Evolutionary conservation across 805 yeast genomes (phyloP).

Genomic region (Saturnispora dispora): DNA sequence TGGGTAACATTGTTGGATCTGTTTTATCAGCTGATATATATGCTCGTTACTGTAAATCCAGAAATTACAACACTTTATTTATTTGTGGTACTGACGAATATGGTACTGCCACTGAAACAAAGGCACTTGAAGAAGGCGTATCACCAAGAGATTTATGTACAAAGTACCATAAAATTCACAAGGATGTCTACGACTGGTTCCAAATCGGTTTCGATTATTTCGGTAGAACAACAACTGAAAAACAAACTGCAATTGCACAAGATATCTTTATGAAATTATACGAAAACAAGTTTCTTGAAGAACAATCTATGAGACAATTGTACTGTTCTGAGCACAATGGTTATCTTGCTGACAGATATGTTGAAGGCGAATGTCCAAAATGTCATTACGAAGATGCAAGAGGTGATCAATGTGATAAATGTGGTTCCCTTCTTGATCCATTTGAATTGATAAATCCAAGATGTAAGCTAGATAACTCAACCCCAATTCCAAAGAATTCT

Average conservation of each 20-base stretch:
- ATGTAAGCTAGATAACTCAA: conserved; percentile 81
- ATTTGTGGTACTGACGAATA: conserved; percentile 98
- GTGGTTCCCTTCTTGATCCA: conserved; percentile 86
- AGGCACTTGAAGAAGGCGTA: conserved; percentile 88
- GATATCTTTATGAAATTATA: conserved; percentile 74
- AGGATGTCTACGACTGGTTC: conserved; percentile 93
- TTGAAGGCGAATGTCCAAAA: conserved; percentile 95
- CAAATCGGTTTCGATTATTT: conserved; percentile 89
- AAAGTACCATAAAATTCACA: conserved; percentile 80
- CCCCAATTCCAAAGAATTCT: conserved; percentile 74
- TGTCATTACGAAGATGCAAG: conserved; percentile 95
- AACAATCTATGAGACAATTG: conserved; percentile 78
- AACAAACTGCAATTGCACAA: conserved; percentile 93
- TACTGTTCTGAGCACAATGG: conserved; percentile 88
- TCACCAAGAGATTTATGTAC: conserved; percentile 86
- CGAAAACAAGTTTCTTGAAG: conserved; percentile 76
- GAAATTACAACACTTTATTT: conserved; percentile 79
- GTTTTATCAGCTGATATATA: conserved; percentile 91
- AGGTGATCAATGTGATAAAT: conserved; percentile 98
- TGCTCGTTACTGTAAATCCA: conserved; percentile 79
- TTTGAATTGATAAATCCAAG: conserved; percentile 90
- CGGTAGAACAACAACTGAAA: conserved; percentile 89
- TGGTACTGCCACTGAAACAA: conserved; percentile 99
- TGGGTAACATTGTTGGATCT: conserved; percentile 94
- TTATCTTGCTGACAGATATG: conserved; percentile 90